A percentile compares a stretch with the other conserved stretches of the same genome.
phyloP scores from a whole-genome alignment of 257 asterid genomes.

The Penstemon barbatus region DNA sequence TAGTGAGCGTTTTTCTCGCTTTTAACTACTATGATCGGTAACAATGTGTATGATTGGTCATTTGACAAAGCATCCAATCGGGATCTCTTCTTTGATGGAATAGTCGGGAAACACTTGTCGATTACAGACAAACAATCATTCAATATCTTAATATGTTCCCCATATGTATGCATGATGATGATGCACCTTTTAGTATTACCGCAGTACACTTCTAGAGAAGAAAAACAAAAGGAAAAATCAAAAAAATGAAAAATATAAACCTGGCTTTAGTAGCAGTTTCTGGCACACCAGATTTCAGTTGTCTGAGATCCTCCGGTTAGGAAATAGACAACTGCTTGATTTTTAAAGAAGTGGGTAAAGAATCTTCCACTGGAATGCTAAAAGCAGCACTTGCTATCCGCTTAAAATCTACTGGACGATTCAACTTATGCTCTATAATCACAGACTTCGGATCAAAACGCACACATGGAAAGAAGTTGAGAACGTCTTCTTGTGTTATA shows the following conservation, averaged over 20 bases:
- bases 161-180: constrained; percentile 32
- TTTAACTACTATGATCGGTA: not conserved
- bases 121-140: constrained; percentile 76
- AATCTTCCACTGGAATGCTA: constrained; percentile 74
- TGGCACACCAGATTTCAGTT: constrained; percentile 69
- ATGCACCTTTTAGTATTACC: constrained; percentile 28
- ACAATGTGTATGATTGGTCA: constrained; percentile 63
- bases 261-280: constrained; percentile 77
- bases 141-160: constrained; percentile 88
- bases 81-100: constrained; percentile 84
- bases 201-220: constrained; percentile 20
- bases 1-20: too few species aligned
- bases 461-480: constrained; percentile 73
- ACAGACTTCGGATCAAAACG: constrained; percentile 83
- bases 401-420: constrained; percentile 69
- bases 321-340: constrained; percentile 56
- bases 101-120: constrained; percentile 79
- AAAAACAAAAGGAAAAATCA: constrained; percentile 11
- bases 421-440: constrained; percentile 81
- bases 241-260: constrained; percentile 41
- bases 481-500: constrained; percentile 71
- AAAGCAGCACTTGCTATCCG: constrained; percentile 73
- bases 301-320: constrained; percentile 74
- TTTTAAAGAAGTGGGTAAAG: constrained; percentile 53
- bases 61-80: constrained; percentile 67